These are phyloP conservation scores for Epichloe sibirici DNA, from an alignment of 2,329 filamentous ascomycete genomes.

Conservation along the genomic window DNA sequence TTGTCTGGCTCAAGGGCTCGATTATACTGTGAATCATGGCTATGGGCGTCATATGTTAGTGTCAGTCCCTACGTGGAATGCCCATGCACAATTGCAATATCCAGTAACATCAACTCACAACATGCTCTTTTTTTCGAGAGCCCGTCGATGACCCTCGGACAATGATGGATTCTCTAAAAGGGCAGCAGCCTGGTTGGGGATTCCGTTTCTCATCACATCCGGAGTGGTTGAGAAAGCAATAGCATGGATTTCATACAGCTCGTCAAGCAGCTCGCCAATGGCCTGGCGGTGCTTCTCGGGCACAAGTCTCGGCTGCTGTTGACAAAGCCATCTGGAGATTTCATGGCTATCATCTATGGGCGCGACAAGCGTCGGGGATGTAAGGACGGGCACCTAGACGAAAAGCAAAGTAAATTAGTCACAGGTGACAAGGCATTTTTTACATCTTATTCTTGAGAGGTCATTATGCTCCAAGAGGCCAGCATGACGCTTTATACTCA, in stretches of 20 bases:
- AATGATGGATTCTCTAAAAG: constrained; percentile 16
- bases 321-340: constrained; percentile 18
- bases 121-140: constrained; percentile 19
- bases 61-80: not conserved
- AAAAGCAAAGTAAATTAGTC: not conserved
- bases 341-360: constrained; percentile 15
- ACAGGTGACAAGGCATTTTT: not conserved
- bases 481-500: too few species aligned
- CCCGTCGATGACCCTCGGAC: constrained; percentile 15
- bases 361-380: constrained; percentile 13
- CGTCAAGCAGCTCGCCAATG: constrained; percentile 14
- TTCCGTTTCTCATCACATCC: constrained; percentile 14
- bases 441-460: too few species aligned
- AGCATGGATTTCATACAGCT: constrained; percentile 16
- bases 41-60: constrained; percentile 4
- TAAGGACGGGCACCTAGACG: constrained; percentile 16
- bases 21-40: constrained; percentile 16
- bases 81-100: too few species aligned
- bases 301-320: constrained; percentile 16
- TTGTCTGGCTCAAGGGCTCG: constrained; percentile 14
- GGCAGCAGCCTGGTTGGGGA: constrained; percentile 18
- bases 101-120: constrained; percentile 13
- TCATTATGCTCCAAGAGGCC: too few species aligned
- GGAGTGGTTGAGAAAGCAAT: constrained; percentile 13
- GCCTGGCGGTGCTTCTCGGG: constrained; percentile 12